Conservation (phyloP, 129 eudicot species). For the Mikania micrantha region DNA sequence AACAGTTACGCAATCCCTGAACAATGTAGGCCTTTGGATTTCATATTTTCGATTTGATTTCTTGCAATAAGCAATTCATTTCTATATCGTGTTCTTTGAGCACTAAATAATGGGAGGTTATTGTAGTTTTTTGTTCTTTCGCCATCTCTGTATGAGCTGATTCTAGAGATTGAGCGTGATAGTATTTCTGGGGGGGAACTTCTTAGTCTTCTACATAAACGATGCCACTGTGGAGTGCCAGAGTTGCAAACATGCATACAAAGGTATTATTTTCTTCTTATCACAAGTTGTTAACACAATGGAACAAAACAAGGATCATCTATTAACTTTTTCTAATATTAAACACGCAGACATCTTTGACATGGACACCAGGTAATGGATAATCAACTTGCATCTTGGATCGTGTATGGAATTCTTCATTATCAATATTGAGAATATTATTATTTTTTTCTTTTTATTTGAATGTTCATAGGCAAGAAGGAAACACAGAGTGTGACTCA, state of each 20-base stretch:
- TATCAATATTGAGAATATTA: constrained; percentile 91
- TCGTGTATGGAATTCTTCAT: constrained; percentile 91
- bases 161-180: too few species aligned
- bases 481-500: constrained; percentile 46
- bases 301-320: background rate
- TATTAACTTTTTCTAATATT: background rate
- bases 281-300: constrained; percentile 1
- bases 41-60: too few species aligned
- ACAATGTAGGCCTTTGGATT: too few species aligned
- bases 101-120: constrained; percentile 11
- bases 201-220: too few species aligned
- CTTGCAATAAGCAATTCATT: background rate
- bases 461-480: constrained; percentile 60
- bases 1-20: too few species aligned
- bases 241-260: constrained; percentile 90
- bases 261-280: constrained; percentile 42
- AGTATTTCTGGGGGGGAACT: too few species aligned
- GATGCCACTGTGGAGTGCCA: constrained; percentile 98
- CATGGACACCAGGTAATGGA: constrained; percentile 98
- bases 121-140: constrained; percentile 79
- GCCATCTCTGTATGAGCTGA: too few species aligned
- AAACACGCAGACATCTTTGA: constrained; percentile 73
- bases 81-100: constrained; percentile 14
- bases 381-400: constrained; percentile 88
- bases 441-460: constrained; percentile 30